phyloP scores from a whole-genome alignment of 1,284 basidiomycete species.

The Sporisorium iseilematis-ciliati region DNA sequence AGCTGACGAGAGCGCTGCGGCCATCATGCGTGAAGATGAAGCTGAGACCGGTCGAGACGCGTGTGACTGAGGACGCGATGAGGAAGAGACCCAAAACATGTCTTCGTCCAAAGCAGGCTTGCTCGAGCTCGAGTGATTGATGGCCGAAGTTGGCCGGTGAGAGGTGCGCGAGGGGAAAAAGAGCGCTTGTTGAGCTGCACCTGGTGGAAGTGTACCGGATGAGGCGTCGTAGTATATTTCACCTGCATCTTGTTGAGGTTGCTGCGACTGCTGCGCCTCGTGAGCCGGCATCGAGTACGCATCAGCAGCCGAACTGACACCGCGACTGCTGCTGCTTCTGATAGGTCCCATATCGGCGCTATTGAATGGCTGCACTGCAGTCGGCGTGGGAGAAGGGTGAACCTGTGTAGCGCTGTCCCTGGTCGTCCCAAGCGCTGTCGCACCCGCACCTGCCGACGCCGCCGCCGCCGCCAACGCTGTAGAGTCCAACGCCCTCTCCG shows the following conservation, averaged over 20 bases:
- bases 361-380: conserved; percentile 8
- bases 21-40: conserved; percentile 23
- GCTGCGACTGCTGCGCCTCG: conserved; percentile 8
- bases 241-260: background rate
- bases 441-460: conserved; percentile 2
- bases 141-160: conserved; percentile 2
- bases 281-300: conserved; percentile 23
- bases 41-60: conserved; percentile 18
- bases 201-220: conserved; percentile 41
- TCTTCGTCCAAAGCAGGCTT: conserved; percentile 38
- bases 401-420: conserved; percentile 7
- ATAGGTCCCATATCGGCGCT: background rate
- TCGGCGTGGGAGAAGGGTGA: conserved; percentile 20
- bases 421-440: conserved; percentile 2
- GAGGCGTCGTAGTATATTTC: conserved; percentile 24
- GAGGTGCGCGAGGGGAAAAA: conserved; percentile 28
- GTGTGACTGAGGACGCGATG: conserved; percentile 36
- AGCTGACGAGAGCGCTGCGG: conserved; percentile 14
- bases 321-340: conserved; percentile 7
- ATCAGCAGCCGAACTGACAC: conserved; percentile 27
- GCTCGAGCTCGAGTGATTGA: conserved; percentile 6
- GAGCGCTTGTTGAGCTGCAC: conserved; percentile 39
- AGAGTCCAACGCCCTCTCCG: conserved; percentile 34
- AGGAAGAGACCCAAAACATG: conserved; percentile 47
- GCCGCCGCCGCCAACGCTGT: conserved; percentile 38